phyloP scores from a whole-genome alignment of 352 stramenopile genomes.

The Phytopythium chamaehyphon region DNA sequence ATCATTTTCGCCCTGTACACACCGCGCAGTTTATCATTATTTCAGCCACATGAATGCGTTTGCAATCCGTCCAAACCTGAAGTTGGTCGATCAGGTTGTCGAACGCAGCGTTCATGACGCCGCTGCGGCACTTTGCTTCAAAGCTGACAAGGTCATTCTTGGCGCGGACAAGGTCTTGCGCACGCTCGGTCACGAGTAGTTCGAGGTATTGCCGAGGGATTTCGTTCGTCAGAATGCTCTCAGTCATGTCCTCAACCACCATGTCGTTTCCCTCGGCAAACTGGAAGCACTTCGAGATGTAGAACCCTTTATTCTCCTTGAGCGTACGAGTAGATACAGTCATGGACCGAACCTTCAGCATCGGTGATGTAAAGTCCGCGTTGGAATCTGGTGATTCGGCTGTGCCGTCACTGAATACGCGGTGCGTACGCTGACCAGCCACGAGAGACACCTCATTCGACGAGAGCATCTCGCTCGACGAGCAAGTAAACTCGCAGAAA shows the following conservation, averaged over 20 bases:
- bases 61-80: conserved; percentile 63
- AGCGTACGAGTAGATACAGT: conserved; percentile 67
- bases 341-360: conserved; percentile 65
- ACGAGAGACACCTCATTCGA: conserved; percentile 56
- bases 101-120: conserved; percentile 55
- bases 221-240: conserved; percentile 80
- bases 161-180: conserved; percentile 47
- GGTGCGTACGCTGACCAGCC: conserved; percentile 51
- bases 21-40: conserved; percentile 35
- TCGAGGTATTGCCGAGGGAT: conserved; percentile 77
- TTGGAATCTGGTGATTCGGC: conserved; percentile 21
- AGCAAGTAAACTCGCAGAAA: conserved; percentile 80
- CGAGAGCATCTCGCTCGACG: conserved; percentile 46
- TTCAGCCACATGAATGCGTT: conserved; percentile 52
- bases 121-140: conserved; percentile 61
- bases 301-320: conserved; percentile 75
- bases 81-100: conserved; percentile 88
- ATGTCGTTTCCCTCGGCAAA: conserved; percentile 67
- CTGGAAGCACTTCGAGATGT: conserved; percentile 79
- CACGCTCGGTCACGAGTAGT: conserved; percentile 47
- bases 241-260: conserved; percentile 79
- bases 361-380: conserved; percentile 24
- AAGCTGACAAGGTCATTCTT: conserved; percentile 47
- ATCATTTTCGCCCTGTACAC: conserved; percentile 64
- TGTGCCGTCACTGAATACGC: conserved; percentile 27